Percentiles rank a stretch among this genome's conserved stretches.
Evolutionary conservation across 2,329 filamentous ascomycete species (phyloP).

Genomic region (Penicillium sp.): DNA sequence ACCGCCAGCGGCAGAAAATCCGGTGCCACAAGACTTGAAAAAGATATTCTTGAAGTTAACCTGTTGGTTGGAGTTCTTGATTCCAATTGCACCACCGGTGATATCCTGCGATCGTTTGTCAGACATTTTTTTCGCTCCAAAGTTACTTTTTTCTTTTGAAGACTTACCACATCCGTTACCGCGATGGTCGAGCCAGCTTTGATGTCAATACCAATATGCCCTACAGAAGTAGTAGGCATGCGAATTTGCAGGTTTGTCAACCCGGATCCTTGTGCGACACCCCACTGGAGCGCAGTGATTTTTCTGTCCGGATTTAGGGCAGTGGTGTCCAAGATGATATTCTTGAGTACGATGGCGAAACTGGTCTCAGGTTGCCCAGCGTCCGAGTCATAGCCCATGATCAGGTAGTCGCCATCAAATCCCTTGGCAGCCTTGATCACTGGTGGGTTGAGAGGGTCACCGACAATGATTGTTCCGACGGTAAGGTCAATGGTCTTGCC

Average conservation of each 20-base stretch:
- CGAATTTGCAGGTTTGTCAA: slow-evolving; percentile 35
- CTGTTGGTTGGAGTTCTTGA: slow-evolving; percentile 34
- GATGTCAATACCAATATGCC: slow-evolving; percentile 33
- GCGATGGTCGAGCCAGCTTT: slow-evolving; percentile 29
- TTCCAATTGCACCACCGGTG: slow-evolving; percentile 30
- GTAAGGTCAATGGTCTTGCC: slow-evolving; percentile 27
- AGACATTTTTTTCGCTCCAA: neutral
- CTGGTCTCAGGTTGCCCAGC: slow-evolving; percentile 29
- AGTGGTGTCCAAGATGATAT: slow-evolving; percentile 35
- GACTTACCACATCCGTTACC: slow-evolving; percentile 29
- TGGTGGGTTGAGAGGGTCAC: slow-evolving; percentile 34
- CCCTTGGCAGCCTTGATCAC: slow-evolving; percentile 27
- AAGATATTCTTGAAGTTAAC: slow-evolving; percentile 50
- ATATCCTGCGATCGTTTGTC: slow-evolving; percentile 20
- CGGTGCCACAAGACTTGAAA: slow-evolving; percentile 62
- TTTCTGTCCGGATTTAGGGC: slow-evolving; percentile 16
- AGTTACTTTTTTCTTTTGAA: neutral
- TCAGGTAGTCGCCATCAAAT: slow-evolving; percentile 30
- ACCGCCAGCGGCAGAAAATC: slow-evolving; percentile 44
- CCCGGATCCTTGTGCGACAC: slow-evolving; percentile 35
- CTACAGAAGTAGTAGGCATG: slow-evolving; percentile 31
- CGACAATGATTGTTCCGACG: slow-evolving; percentile 34
- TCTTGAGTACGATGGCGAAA: slow-evolving; percentile 37
- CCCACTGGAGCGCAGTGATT: slow-evolving; percentile 37
- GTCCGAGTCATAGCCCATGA: slow-evolving; percentile 30